These are phyloP conservation scores for Colletotrichum sp. DNA, from an alignment of 2,329 filamentous ascomycete species.

Conservation along the genomic window DNA sequence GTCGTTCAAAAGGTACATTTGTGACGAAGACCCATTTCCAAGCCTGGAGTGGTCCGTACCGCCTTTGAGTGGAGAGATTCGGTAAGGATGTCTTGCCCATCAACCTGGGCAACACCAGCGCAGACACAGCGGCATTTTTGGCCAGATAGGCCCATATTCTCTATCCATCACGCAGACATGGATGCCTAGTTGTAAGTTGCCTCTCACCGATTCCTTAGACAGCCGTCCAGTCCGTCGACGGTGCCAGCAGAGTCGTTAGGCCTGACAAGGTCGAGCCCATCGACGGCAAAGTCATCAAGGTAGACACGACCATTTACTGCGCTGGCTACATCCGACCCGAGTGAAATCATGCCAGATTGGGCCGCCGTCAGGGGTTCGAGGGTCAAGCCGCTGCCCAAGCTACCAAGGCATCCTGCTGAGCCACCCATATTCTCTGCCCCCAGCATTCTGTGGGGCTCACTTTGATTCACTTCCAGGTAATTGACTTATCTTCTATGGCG, in stretches of 20 bases:
- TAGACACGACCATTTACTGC: constrained; percentile 28
- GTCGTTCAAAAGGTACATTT: constrained; percentile 12
- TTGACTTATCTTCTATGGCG: constrained; percentile 40
- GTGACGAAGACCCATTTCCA: neutral
- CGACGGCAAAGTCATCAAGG: constrained; percentile 26
- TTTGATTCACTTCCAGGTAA: constrained; percentile 32
- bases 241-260: constrained; percentile 26
- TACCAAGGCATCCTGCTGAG: constrained; percentile 15
- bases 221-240: no score
- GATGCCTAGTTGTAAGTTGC: constrained; percentile 37
- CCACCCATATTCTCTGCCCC: constrained; percentile 39
- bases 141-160: constrained; percentile 39
- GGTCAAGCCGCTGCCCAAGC: constrained; percentile 26
- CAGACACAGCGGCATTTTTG: constrained; percentile 39
- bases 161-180: constrained; percentile 46
- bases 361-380: constrained; percentile 24
- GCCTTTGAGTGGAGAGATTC: constrained; percentile 32
- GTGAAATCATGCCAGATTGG: constrained; percentile 16
- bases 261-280: constrained; percentile 22
- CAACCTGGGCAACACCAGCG: constrained; percentile 43
- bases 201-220: constrained; percentile 26
- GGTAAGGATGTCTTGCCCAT: constrained; percentile 46
- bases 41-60: neutral
- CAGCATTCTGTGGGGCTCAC: constrained; percentile 26
- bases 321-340: constrained; percentile 26